Evolutionary conservation across 2,329 filamentous ascomycete genomes (phyloP), one percentile per base, ranked within the genome.

Genomic region (Tricladium varicosporioides): DNA sequence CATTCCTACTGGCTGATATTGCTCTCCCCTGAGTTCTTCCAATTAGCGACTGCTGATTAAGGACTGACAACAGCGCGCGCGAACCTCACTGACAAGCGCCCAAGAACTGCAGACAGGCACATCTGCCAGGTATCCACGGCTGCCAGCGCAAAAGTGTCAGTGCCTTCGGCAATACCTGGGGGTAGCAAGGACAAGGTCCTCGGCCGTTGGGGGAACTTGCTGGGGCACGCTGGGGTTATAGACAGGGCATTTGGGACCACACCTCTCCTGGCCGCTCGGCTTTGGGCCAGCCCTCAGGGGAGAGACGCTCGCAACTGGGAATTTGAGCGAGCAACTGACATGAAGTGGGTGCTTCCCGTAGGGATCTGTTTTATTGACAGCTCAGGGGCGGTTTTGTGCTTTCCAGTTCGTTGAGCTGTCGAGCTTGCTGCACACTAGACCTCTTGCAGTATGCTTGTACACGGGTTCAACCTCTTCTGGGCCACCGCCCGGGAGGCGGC

Each of bases 321-420:
- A 31, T 45, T 13, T 40, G 49, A 33, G 36, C 36, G 36, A 40
- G 36, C 36, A 40, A 40, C 36, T 40, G 36, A 40, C 36, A 27
- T 42, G 27, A 33, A 50, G 51, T 60, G 57, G 57, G 54, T 54
- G 54, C 51, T 57, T 16, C 43, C 50, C 53, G 54, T 52, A 56
- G 42, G 51, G 54, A 48, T 43, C 22, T 27, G 48, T 55, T 57
- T 63, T 65, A 65, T 65, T 64, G 64, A 64, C 57, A 65, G 54
- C 48, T 61, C 56, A 61, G 56, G 56, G 62, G 56, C 49, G 57
- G 49, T 48, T 40, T n/a, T 27, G 15, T n/a, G 9, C 16, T 16
- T 36, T n/a, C 14, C 19, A 53, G 51, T 53, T 53, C 15, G 42
- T 22, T 15, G 14, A 18, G n/a, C 18, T 27, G 32, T 43, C 19